Base-by-base conservation (phyloP, 306 rosid species). In the Leucaena leucocephala region DNA sequence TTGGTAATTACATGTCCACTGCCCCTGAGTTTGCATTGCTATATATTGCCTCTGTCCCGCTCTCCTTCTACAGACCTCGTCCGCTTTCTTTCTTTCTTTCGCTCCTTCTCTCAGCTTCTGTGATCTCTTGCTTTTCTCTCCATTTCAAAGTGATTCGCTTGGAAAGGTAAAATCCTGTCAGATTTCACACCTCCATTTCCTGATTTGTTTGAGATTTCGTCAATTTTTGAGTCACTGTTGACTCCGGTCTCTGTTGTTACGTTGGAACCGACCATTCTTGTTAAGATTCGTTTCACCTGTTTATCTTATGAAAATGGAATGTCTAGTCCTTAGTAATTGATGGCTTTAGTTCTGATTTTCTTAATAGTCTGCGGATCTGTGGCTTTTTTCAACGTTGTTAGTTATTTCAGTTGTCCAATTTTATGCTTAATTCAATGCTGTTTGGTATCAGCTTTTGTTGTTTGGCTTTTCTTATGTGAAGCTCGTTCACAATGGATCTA, bases 281-380 rank as follows among this genome's bases (percentile, higher is more conserved):
- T 66, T 22, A 42, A 6, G 11, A 42, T 68, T n/a, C 39, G 22
- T 55, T 7, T 16, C 52, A 17, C 58, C 39, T 8, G 19, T 35
- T 70, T 19, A 8, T 68, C 46, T 76, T 27, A 16, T 50, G 68
- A 71, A 55, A 49, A 43, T 11, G 36, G 74, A 68, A 6, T 76
- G 19, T 67, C 27, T 52, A 57, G 21, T 21, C 68, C 44, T 35
- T 73, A n/a, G 46, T 71, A 38, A 27, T 48, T 40, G 80, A 14
- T 55, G 78, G 27, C 74, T 75, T 81, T 75, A 49, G 42, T 81
- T 68, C 65, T 71, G 71, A 58, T 86, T 75, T 77, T 34, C 12
- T 8, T 44, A 5, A 3, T 8, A 43, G 40, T 78, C 42, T 10
- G 69, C 62, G 58, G 92, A 90, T 92, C 96, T 78, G 75, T 55